Evolutionary conservation across 345 rosid genomes (phyloP), one percentile per base, ranked within the genome.

Genomic region (Syzygium aqueum): DNA sequence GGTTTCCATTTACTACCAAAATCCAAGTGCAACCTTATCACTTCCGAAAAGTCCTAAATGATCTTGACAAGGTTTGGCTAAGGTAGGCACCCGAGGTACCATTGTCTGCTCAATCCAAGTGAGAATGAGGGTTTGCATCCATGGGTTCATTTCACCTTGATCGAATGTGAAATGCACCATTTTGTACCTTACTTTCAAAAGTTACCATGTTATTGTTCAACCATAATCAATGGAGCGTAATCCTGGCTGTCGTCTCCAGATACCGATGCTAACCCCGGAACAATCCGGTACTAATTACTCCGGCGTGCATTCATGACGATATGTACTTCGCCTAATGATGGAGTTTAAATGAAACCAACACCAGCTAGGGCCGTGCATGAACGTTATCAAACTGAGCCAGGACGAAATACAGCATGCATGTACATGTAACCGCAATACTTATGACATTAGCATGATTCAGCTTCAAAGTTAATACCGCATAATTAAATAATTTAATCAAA

Each of bases 221-320:
- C 4, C 5, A 1, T 37, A 37, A 37, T 33, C 43, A 5, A 2
- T 1, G 8, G 82, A 37, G 27, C 2, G 49, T 4, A 19, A 21
- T 73, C 49, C 13, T 22, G 1, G 1, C 0, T 0, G 2, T 37
- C 3, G 3, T 19, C 11, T 67, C 43, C 6, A 67, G 22, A 16
- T 67, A 30, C 43, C 8, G 8, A 30, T 30, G 43, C 21, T 16
- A 11, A 16, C 11, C 17, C 2, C 3, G 0, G 0, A 67, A 8
- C 12, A 67, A 8, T 67, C 2, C 1, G 6, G 6, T 30, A 67
- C 78, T 17, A 67, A 57, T 57, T 57, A 25, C 2, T 54, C 25
- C 25, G 27, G 23, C 11, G 5, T 8, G 9, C 59, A 8, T 54
- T 54, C 43, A 33, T 59, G 67, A 59, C 5, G 8, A 59, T 5